Evolutionary conservation across 2,329 filamentous ascomycete species (phyloP), one percentile per base, ranked within the genome.

Genomic region (Geosmithia morbida): DNA sequence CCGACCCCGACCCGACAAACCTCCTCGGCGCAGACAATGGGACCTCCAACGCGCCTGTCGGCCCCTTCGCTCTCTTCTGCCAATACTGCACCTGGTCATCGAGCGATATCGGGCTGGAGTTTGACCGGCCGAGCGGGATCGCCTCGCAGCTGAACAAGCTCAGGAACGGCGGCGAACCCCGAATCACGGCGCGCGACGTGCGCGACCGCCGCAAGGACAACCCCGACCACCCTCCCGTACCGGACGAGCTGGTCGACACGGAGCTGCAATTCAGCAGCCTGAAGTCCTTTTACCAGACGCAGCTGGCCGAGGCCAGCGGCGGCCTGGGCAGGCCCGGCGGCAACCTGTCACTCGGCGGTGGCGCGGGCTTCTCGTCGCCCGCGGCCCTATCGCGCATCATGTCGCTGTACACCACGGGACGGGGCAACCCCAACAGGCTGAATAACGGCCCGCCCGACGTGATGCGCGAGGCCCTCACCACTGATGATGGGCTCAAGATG

Each of bases 41-140:
- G 45, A 14, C 58, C 29, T 51, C 53, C 39, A 42, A 55, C 29
- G 63, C 59, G 49, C 57, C 59, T 50, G 57, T 67, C 29, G 69
- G 67, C 2, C 81, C 85, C 0, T 96, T 83, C 64, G 80, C 90
- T 33, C 72, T 98, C 41, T 78, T 82, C 39, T 98, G 92, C 68
- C 79, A 81, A 46, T 94, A 94, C 65, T 98, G 92, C 68, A 81
- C 85, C 62, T 98, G 92, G 92, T 87, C 79, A 52, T 90, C 88
- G 1, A 75, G 83, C 46, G 92, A 98, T 59, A 85, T 94, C 41
- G 87, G 85, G 39, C 82, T 98, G 62, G 80, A 86, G 56, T 94
- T 98, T 59, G 87, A 90, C 57, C 89, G 90, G 56, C 81, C 85
- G 10, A 92, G 86, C 50, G 87, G 87, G 51, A 88, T 98, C 51